Conservation (phyloP, 352 stramenopile species). For the Pythium phragmitis region DNA sequence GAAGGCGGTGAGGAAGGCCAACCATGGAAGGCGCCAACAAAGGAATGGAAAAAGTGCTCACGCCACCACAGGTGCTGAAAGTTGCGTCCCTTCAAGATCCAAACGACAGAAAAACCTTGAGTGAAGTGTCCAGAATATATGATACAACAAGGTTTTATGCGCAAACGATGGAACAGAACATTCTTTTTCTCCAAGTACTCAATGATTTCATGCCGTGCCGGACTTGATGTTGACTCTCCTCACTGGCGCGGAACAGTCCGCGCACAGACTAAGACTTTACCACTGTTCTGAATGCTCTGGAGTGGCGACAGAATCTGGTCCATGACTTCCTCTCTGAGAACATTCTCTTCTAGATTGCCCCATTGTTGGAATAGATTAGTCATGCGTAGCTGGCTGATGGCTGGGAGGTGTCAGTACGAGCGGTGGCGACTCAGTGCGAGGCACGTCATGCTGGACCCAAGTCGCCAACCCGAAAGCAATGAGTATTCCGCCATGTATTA, state of each 20-base stretch:
- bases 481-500: too few relatives aligned
- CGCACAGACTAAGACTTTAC: constrained; percentile 13
- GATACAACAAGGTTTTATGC: constrained; percentile 6
- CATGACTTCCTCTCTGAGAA: not conserved
- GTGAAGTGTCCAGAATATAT: not conserved
- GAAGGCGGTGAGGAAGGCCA: not conserved
- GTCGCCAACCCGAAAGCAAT: too few relatives aligned
- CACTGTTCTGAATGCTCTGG: not conserved
- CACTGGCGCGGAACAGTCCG: not conserved
- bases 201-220: not conserved
- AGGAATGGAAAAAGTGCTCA: constrained; percentile 18
- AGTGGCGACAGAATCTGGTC: constrained; percentile 5
- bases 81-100: constrained; percentile 17
- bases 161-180: constrained; percentile 3
- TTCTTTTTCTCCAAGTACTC: not conserved
- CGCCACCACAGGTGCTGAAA: constrained; percentile 7
- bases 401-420: too few relatives aligned
- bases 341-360: not conserved
- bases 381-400: too few relatives aligned
- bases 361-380: not conserved
- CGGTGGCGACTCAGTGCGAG: too few relatives aligned
- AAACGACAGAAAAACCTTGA: constrained; percentile 15
- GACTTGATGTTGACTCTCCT: not conserved
- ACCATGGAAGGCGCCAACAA: constrained; percentile 7
- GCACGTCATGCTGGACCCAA: too few relatives aligned